These are phyloP conservation scores for Chlorella sp. DNA, from an alignment of 139 green algal genomes.

Conservation along the genomic window DNA sequence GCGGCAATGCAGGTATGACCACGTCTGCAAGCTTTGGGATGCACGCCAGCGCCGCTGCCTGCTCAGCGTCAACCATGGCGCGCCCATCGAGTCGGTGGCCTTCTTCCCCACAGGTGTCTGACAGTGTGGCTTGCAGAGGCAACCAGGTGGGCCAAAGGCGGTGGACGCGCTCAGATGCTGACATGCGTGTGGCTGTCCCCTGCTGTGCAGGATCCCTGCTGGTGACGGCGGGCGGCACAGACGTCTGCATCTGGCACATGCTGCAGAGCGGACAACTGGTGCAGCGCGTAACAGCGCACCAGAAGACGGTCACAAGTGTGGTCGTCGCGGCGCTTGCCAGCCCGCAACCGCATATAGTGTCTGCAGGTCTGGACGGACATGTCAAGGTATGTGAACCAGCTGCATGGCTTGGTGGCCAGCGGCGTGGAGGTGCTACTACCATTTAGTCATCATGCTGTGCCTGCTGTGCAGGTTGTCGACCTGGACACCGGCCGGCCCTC, in stretches of 20 bases:
- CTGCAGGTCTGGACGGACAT: constrained; percentile 91
- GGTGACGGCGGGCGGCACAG: constrained; percentile 80
- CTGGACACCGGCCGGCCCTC: constrained; percentile 80
- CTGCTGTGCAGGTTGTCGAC: constrained; percentile 78
- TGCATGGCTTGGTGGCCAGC: accelerated
- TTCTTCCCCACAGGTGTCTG: constrained; percentile 77
- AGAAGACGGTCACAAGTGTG: constrained; percentile 95
- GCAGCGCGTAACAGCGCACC: constrained; percentile 79
- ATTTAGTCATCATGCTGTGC: not conserved
- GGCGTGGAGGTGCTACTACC: not conserved
- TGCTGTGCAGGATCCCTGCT: constrained; percentile 64
- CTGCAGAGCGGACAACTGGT: constrained; percentile 77
- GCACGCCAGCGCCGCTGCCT: constrained; percentile 49
- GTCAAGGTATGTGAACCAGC: constrained; percentile 92
- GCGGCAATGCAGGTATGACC: constrained; percentile 76
- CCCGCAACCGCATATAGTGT: constrained; percentile 80
- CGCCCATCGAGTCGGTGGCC: constrained; percentile 81
- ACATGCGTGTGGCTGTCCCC: no score
- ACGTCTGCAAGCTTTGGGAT: constrained; percentile 88
- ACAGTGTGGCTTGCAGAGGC: no score
- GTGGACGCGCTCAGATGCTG: no score
- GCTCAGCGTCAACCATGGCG: constrained; percentile 78
- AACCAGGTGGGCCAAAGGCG: no score
- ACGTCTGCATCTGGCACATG: constrained; percentile 88
- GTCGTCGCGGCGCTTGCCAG: constrained; percentile 59